Conservation (phyloP, 177 flowering plant species). For the Tripterygium wilfordii region DNA sequence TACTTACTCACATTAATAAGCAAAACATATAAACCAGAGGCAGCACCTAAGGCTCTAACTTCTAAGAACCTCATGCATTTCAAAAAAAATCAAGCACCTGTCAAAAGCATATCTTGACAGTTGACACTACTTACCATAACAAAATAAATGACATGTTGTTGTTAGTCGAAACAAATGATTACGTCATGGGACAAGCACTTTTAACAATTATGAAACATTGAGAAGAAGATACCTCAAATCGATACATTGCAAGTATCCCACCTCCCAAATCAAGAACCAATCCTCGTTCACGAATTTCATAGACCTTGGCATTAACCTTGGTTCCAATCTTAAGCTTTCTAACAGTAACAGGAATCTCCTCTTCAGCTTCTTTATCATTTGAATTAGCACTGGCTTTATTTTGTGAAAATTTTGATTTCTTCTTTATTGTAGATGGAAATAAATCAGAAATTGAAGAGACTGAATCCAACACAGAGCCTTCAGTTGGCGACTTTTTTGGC, state of each 20-base stretch:
- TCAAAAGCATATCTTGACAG: neutral
- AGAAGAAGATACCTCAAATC: constrained; percentile 59
- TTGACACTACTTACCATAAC: too few relatives aligned
- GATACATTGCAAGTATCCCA: constrained; percentile 78
- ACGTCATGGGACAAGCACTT: too few relatives aligned
- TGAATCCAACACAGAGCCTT: constrained; percentile 5
- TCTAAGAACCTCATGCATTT: too few relatives aligned
- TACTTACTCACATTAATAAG: too few relatives aligned
- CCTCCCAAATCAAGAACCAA: constrained; percentile 83
- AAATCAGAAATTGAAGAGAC: constrained; percentile 2
- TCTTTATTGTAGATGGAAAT: constrained; percentile 5
- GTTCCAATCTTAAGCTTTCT: constrained; percentile 61
- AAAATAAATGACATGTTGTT: too few relatives aligned
- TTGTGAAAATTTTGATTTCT: constrained; percentile 14
- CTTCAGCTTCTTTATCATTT: constrained; percentile 17
- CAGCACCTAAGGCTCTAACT: too few relatives aligned
- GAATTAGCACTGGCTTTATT: too few relatives aligned
- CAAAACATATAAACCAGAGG: too few relatives aligned
- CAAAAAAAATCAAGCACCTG: too few relatives aligned
- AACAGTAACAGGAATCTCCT: constrained; percentile 23
- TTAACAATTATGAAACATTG: neutral
- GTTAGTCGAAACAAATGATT: too few relatives aligned
- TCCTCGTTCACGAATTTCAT: constrained; percentile 75
- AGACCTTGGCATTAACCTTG: constrained; percentile 51
- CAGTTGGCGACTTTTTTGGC: constrained; percentile 7